Evolutionary conservation across 202 grass and related monocot species (phyloP).

Genomic region (Miscanthus sacchariflorus): DNA sequence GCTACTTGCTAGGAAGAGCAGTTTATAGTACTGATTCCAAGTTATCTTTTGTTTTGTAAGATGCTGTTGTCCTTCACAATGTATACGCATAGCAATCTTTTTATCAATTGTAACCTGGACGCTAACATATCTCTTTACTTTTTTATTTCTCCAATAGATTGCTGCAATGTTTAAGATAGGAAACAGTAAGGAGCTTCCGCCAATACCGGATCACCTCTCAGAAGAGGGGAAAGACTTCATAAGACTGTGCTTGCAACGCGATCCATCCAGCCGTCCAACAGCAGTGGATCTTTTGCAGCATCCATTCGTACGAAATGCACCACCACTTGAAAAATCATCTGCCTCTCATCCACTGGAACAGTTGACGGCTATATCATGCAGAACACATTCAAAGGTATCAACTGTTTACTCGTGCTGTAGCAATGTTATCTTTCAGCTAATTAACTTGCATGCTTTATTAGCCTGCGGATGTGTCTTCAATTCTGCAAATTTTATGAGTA

Average conservation of each 20-base stretch:
- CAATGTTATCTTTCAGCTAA: conserved; percentile 36
- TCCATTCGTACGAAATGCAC: conserved; percentile 78
- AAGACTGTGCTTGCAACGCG: conserved; percentile 76
- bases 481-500: conserved; percentile 33
- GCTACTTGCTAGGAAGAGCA: conserved; percentile 17
- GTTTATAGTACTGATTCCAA: conserved; percentile 21
- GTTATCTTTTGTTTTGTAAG: not conserved
- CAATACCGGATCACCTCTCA: conserved; percentile 92
- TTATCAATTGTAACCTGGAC: conserved; percentile 26
- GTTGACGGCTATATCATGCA: conserved; percentile 52
- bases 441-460: conserved; percentile 35
- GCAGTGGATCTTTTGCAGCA: conserved; percentile 90
- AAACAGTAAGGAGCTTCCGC: conserved; percentile 96
- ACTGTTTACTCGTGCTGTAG: conserved; percentile 38
- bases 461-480: conserved; percentile 3
- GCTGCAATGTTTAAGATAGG: conserved; percentile 98
- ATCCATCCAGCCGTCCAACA: conserved; percentile 82
- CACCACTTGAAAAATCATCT: conserved; percentile 66
- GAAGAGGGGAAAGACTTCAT: conserved; percentile 93
- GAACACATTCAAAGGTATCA: conserved; percentile 65
- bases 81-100: conserved; percentile 20
- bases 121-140: conserved; percentile 29
- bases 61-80: conserved; percentile 23
- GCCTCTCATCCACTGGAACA: conserved; percentile 63
- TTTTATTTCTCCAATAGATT: conserved; percentile 61